Evolutionary conservation across 306 rosid genomes (phyloP).

Genomic region (Rosa multiflora): DNA sequence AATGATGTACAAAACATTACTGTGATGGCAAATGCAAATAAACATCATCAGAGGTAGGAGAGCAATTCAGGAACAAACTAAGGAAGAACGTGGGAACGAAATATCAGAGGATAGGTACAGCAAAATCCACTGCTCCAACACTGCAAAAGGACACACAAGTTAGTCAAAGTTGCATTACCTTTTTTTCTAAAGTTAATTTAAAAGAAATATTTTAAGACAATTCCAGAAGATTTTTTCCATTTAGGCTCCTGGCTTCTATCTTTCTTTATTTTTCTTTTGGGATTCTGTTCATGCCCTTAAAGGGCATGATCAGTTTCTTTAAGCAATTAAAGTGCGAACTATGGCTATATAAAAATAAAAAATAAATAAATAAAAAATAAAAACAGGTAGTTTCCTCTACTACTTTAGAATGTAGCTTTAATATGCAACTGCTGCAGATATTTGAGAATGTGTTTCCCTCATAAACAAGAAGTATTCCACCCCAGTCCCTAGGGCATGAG

Average conservation of each 20-base stretch:
- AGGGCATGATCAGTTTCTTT: too few species aligned
- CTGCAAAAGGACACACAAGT: constrained; percentile 42
- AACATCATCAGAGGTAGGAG: background rate
- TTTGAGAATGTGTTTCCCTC: background rate
- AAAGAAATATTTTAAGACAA: background rate
- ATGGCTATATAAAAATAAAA: background rate
- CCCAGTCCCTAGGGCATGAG: background rate
- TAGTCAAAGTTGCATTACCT: background rate
- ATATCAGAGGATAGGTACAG: constrained; percentile 86
- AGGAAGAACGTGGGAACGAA: constrained; percentile 68
- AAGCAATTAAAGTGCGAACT: background rate
- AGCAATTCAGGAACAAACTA: constrained; percentile 8
- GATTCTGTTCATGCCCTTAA: too few species aligned
- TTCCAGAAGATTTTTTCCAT: background rate
- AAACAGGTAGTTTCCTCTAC: background rate
- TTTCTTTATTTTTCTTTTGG: too few species aligned
- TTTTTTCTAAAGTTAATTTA: background rate
- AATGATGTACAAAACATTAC: background rate
- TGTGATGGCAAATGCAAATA: background rate
- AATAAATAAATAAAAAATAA: too few species aligned
- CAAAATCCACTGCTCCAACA: constrained; percentile 98
- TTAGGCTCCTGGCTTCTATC: background rate
- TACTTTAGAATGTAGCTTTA: background rate
- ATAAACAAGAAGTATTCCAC: background rate
- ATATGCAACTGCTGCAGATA: background rate